phyloP scores from a whole-genome alignment of 2,329 filamentous ascomycete genomes.

The Diaporthe batatas region DNA sequence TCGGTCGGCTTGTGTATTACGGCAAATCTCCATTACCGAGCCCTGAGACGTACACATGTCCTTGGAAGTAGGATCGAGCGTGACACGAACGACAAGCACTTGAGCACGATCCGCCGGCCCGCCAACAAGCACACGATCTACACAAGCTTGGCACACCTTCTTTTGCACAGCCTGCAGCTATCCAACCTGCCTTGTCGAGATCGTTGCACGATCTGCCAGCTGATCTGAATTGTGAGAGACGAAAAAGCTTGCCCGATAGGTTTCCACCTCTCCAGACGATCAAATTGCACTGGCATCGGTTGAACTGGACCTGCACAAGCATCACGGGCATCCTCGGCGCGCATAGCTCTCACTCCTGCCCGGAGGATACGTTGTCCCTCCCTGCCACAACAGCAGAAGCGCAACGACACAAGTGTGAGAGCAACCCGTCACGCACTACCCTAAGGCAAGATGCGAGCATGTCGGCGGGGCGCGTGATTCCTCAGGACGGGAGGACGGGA shows the following conservation, averaged over 20 bases:
- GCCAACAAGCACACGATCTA: conserved; percentile 24
- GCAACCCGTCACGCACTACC: not conserved
- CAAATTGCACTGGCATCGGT: not conserved
- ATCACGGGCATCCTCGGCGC: too few species aligned
- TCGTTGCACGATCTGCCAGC: conserved; percentile 17
- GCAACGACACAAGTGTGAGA: not conserved
- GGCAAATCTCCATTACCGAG: not conserved
- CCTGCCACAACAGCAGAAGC: not conserved
- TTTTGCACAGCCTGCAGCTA: conserved; percentile 11
- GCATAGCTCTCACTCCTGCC: too few species aligned
- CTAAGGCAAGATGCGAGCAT: not conserved
- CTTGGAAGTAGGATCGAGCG: conserved; percentile 5
- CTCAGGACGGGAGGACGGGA: not conserved
- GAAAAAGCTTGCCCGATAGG: not conserved
- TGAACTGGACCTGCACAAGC: not conserved
- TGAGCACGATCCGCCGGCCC: conserved; percentile 23
- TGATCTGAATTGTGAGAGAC: not conserved
- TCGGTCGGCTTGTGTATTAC: not conserved
- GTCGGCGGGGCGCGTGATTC: not conserved
- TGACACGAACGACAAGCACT: conserved; percentile 27
- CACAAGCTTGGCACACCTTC: conserved; percentile 21
- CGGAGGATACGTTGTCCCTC: not conserved
- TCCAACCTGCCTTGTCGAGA: not conserved
- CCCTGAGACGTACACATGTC: conserved; percentile 5
- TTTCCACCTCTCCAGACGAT: not conserved